phyloP scores from a whole-genome alignment of 495 filamentous ascomycete genomes.

The Cenococcum geophilum region DNA sequence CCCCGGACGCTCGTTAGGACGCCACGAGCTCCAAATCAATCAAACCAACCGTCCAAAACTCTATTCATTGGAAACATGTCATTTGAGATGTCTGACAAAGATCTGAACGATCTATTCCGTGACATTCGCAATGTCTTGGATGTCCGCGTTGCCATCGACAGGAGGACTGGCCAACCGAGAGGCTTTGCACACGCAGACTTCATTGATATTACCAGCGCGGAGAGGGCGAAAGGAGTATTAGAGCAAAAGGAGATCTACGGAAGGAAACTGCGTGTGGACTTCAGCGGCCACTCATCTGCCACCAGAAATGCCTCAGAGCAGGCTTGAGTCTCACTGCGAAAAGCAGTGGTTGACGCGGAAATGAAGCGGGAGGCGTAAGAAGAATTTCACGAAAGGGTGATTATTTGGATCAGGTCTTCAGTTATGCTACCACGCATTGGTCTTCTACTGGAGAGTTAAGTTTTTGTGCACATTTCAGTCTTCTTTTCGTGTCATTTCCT shows the following conservation, averaged over 20 bases:
- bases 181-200: constrained; percentile 94
- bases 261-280: constrained; percentile 63
- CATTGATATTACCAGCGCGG: constrained; percentile 55
- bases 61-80: constrained; percentile 87
- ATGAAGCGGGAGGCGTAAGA: too few species aligned
- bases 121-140: constrained; percentile 67
- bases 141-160: constrained; percentile 84
- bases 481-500: constrained; percentile 25
- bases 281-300: constrained; percentile 27
- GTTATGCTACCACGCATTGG: background rate
- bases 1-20: background rate
- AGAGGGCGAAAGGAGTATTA: constrained; percentile 52
- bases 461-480: constrained; percentile 2
- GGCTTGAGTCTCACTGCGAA: too few species aligned
- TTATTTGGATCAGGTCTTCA: background rate
- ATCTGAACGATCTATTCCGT: constrained; percentile 75
- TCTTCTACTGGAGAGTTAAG: background rate
- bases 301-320: background rate
- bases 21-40: background rate
- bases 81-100: constrained; percentile 81
- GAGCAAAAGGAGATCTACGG: constrained; percentile 55
- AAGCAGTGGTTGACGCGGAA: too few species aligned
- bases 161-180: constrained; percentile 75
- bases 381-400: background rate
- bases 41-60: constrained; percentile 51